Conservation (phyloP, 257 asterid genomes). For the Prunella vulgaris region DNA sequence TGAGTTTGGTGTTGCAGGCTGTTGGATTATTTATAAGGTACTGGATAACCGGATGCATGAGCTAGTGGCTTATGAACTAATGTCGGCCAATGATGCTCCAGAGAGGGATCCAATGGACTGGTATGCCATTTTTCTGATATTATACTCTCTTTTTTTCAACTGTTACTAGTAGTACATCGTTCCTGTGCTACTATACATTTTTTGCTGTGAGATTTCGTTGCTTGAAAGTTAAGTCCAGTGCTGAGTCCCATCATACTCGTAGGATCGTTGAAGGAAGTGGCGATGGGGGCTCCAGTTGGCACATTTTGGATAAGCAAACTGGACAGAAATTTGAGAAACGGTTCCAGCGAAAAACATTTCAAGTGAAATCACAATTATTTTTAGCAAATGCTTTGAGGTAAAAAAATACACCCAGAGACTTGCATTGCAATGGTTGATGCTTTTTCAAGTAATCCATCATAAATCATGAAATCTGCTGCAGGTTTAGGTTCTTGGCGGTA, state of each 20-base stretch:
- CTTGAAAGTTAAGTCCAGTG: not conserved
- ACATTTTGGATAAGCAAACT: conserved; percentile 55
- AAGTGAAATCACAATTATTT: conserved; percentile 40
- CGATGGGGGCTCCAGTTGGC: conserved; percentile 81
- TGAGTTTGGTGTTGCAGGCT: conserved; percentile 48
- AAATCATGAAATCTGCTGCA: conserved; percentile 35
- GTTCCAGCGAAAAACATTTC: conserved; percentile 63
- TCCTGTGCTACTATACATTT: not conserved
- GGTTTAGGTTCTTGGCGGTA: conserved; percentile 66
- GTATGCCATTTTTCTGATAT: conserved; percentile 40
- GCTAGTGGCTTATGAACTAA: conserved; percentile 73
- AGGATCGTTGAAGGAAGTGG: conserved; percentile 92
- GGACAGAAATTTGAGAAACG: conserved; percentile 65
- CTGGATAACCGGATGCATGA: conserved; percentile 49
- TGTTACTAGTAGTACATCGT: not conserved
- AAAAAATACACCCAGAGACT: conserved; percentile 5
- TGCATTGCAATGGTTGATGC: not conserved
- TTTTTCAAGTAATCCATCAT: not conserved
- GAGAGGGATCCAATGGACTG: conserved; percentile 98
- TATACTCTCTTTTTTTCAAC: not conserved
- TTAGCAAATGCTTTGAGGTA: conserved; percentile 88
- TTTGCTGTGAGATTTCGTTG: not conserved
- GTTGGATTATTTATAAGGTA: conserved; percentile 78
- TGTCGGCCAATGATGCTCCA: conserved; percentile 96
- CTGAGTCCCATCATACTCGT: conserved; percentile 14